A percentile compares a stretch with the other conserved stretches of the same genome.
Conservation (phyloP, 345 rosid genomes). For the Aegle marmelos region DNA sequence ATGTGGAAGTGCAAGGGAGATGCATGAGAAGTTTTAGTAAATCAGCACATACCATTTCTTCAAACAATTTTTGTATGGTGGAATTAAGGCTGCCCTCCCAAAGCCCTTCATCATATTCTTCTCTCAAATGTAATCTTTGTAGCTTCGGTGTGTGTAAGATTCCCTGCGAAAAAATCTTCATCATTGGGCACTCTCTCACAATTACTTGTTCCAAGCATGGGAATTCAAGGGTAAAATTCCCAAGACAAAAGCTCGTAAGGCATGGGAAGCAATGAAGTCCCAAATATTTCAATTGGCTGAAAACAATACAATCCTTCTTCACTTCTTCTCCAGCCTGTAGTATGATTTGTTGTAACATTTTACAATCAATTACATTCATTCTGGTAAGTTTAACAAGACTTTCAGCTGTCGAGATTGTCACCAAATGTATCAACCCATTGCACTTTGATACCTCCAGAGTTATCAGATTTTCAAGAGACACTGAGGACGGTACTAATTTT, state of each 20-base stretch:
- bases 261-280: slow-evolving; percentile 9
- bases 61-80: not conserved
- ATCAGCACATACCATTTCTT: not conserved
- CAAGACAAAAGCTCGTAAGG: slow-evolving; percentile 2
- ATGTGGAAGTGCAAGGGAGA: not conserved
- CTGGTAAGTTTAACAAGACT: slow-evolving; percentile 9
- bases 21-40: not conserved
- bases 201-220: not conserved
- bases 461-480: slow-evolving; percentile 13
- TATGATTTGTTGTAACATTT: slow-evolving; percentile 14
- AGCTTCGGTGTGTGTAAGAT: not conserved
- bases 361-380: slow-evolving; percentile 17
- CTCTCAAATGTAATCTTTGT: not conserved
- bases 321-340: not conserved
- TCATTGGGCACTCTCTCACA: not conserved
- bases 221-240: not conserved
- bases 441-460: slow-evolving; percentile 14
- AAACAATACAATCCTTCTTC: not conserved
- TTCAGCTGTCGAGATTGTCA: slow-evolving; percentile 15
- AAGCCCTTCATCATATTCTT: not conserved
- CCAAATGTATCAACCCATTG: slow-evolving; percentile 4
- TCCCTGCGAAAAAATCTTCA: not conserved
- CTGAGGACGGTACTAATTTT: slow-evolving; percentile 4
- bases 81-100: not conserved
- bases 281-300: slow-evolving; percentile 12